phyloP scores from a whole-genome alignment of 768 basidiomycete genomes.

The Chlorophyllum brunneum region DNA sequence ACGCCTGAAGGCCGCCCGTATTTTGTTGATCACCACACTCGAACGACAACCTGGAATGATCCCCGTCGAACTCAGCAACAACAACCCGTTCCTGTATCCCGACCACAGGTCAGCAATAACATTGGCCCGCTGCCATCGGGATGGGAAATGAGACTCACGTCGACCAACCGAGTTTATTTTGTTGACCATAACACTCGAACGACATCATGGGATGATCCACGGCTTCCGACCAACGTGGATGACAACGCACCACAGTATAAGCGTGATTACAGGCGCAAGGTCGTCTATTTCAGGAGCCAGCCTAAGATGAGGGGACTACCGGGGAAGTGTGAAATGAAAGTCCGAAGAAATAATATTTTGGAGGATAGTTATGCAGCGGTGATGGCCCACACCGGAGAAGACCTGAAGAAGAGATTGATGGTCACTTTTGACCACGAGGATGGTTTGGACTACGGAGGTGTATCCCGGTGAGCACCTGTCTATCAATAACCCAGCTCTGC shows the following conservation, averaged over 20 bases:
- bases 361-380: conserved; percentile 86
- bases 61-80: conserved; percentile 60
- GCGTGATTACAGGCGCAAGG: conserved; percentile 87
- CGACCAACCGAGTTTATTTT: conserved; percentile 82
- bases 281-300: conserved; percentile 90
- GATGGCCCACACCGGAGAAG: conserved; percentile 73
- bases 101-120: conserved; percentile 50
- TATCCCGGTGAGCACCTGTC: conserved; percentile 49
- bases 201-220: conserved; percentile 92
- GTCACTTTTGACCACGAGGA: conserved; percentile 79
- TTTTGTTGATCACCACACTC: conserved; percentile 69
- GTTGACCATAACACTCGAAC: conserved; percentile 90
- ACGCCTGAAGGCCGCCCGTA: conserved; percentile 81
- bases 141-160: conserved; percentile 94
- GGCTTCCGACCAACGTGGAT: conserved; percentile 77
- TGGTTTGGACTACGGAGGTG: conserved; percentile 75
- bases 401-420: conserved; percentile 67
- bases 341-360: conserved; percentile 74
- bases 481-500: conserved; percentile 8
- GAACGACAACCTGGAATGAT: conserved; percentile 91
- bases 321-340: conserved; percentile 85
- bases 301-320: conserved; percentile 74
- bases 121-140: conserved; percentile 85
- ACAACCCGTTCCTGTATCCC: conserved; percentile 38
- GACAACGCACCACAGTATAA: conserved; percentile 94